phyloP scores from a whole-genome alignment of 2,329 filamentous ascomycete species.

The Zasmidium cellare region DNA sequence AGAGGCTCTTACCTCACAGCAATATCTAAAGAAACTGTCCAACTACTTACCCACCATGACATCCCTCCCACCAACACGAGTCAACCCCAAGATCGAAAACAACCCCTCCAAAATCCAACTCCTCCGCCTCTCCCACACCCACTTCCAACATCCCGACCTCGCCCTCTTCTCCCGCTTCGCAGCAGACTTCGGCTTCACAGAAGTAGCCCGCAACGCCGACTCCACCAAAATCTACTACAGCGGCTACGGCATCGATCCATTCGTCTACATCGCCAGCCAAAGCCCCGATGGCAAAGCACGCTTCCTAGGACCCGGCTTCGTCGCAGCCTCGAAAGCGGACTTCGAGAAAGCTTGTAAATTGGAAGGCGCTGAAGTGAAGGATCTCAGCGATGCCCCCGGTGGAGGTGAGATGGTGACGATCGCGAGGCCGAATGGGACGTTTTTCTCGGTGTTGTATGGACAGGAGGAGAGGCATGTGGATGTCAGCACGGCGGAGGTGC shows the following conservation, averaged over 20 bases:
- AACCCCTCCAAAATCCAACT: conserved; percentile 12
- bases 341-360: conserved; percentile 11
- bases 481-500: not conserved
- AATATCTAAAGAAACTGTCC: too few relatives aligned
- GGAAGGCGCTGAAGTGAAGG: not conserved
- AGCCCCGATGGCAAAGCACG: conserved; percentile 5
- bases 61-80: not conserved
- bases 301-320: conserved; percentile 16
- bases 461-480: conserved; percentile 3
- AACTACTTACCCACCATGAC: not conserved
- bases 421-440: conserved; percentile 7
- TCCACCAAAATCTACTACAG: conserved; percentile 8
- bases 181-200: conserved; percentile 12
- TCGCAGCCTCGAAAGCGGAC: conserved; percentile 9
- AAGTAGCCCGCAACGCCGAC: conserved; percentile 2
- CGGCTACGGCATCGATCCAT: conserved; percentile 17
- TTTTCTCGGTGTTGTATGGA: conserved; percentile 9
- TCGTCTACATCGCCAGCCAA: conserved; percentile 12
- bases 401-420: conserved; percentile 11
- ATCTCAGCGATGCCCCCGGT: conserved; percentile 5
- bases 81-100: conserved; percentile 11
- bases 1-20: too few relatives aligned
- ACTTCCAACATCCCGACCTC: conserved; percentile 13
- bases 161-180: conserved; percentile 10
- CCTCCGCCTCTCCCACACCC: conserved; percentile 8